Conservation (phyloP, 2,329 filamentous ascomycete genomes). For the Ilyonectria mors-panacis region DNA sequence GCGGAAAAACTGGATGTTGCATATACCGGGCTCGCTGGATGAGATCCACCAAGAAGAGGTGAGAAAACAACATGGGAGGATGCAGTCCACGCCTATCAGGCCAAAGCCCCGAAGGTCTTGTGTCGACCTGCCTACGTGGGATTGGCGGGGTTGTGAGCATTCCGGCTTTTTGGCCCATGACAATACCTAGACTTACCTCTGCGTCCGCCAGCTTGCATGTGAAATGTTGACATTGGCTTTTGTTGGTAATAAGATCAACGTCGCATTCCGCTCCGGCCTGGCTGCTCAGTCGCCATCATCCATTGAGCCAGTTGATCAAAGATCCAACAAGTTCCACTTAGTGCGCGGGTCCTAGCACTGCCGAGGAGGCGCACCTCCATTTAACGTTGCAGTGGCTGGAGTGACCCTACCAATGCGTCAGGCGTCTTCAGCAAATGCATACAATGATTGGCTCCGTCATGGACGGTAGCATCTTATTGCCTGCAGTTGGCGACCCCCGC, state of each 20-base stretch:
- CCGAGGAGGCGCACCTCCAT: slow-evolving; percentile 10
- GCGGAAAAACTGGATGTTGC: neutral
- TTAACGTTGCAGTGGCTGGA: slow-evolving; percentile 11
- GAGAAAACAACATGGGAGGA: neutral
- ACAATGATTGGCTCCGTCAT: neutral
- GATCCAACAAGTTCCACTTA: slow-evolving; percentile 6
- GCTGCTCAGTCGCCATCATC: neutral
- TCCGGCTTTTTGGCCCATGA: neutral
- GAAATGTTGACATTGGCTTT: neutral
- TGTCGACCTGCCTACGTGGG: slow-evolving; percentile 12
- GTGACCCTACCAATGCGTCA: neutral
- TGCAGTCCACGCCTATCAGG: slow-evolving; percentile 8
- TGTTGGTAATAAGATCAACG: neutral
- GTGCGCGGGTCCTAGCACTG: neutral
- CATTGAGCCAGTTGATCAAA: neutral
- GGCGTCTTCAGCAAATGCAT: neutral
- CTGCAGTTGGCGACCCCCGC: neutral
- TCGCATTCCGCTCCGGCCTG: neutral
- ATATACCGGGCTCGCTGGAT: neutral
- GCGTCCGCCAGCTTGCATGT: neutral
- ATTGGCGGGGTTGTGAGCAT: slow-evolving; percentile 11
- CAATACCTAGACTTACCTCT: neutral
- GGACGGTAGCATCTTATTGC: slow-evolving; percentile 6
- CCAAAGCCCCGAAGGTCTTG: neutral
- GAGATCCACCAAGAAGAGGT: neutral